Evolutionary conservation across 2,329 filamentous ascomycete genomes (phyloP), one percentile per base, ranked within the genome.

Genomic region (Epichloe sp.): DNA sequence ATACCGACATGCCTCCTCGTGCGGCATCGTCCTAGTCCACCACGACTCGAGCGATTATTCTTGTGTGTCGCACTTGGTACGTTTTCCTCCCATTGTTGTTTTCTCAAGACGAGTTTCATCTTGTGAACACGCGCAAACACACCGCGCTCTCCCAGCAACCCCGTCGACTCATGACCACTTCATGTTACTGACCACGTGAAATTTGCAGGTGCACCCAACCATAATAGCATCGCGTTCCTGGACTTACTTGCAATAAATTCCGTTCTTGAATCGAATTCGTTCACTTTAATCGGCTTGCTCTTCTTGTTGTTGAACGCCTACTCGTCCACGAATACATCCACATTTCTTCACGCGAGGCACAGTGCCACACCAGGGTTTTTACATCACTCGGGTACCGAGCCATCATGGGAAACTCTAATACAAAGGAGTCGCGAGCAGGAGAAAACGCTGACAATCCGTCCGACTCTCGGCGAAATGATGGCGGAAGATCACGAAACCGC

Each of bases 331-430:
- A 14, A 21, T 45, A 26, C 14, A 8, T n/a, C 10, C 21, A 6
- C 31, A 10, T 14, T 34, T 34, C 3, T 21, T n/a, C 31, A 12
- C 31, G 8, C 12, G 31, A 31, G 12, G 19, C 5, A 7, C 2
- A 26, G 12, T 10, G 5, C 6, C 26, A 4, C 2, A 12, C 4
- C n/a, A 26, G n/a, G 11, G 7, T 31, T 17, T 26, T 12, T 15
- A 7, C 15, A 21, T 47, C 40, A 31, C 12, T 15, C 38, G 31
- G 19, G 10, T 11, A 3, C 31, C 38, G 11, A 21, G 19, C 23
- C 44, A 38, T 21, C 40, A 71, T 71, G 68, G 68, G 68, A 44
- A 71, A 71, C 52, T 63, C 63, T 31, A 70, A 59, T 53, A 65
- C 68, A 26, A 71, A 67, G 54, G 68, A 71, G 56, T 64, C 68